Evolutionary conservation across 345 rosid genomes (phyloP).

Genomic region (Eucalyptus regnans): DNA sequence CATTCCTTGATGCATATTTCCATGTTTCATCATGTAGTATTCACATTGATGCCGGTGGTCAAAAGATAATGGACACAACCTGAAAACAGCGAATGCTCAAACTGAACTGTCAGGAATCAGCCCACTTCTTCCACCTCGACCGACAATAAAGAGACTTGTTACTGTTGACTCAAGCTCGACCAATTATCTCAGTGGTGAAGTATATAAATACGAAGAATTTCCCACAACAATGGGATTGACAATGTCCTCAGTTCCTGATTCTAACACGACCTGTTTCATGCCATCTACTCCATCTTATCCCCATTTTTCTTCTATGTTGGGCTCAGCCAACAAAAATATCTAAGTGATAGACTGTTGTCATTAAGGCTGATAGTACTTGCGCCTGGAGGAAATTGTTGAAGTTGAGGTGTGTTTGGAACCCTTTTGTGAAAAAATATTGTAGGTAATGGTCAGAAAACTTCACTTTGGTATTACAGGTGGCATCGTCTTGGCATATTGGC

Average conservation of each 20-base stretch:
- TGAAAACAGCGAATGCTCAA: conserved; percentile 19
- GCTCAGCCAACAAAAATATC: background rate
- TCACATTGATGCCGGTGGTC: conserved; percentile 37
- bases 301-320: background rate
- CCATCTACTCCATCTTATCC: conserved; percentile 5
- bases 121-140: conserved; percentile 75
- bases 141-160: conserved; percentile 40
- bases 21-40: background rate
- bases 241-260: conserved; percentile 9
- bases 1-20: background rate
- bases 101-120: conserved; percentile 14
- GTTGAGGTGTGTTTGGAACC: background rate
- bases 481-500: background rate
- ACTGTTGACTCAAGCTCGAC: conserved; percentile 20
- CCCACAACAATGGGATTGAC: conserved; percentile 11
- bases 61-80: conserved; percentile 30
- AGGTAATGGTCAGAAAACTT: background rate
- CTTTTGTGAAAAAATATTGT: background rate
- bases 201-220: conserved; percentile 40
- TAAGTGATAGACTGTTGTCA: background rate
- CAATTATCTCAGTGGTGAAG: conserved; percentile 84
- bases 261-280: conserved; percentile 18
- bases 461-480: background rate
- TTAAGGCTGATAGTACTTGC: too few relatives aligned
- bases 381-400: background rate